Percentiles rank a stretch among this genome's conserved stretches.
phyloP scores from a whole-genome alignment of 1,139 yeast genomes.

The Pichia sp. region DNA sequence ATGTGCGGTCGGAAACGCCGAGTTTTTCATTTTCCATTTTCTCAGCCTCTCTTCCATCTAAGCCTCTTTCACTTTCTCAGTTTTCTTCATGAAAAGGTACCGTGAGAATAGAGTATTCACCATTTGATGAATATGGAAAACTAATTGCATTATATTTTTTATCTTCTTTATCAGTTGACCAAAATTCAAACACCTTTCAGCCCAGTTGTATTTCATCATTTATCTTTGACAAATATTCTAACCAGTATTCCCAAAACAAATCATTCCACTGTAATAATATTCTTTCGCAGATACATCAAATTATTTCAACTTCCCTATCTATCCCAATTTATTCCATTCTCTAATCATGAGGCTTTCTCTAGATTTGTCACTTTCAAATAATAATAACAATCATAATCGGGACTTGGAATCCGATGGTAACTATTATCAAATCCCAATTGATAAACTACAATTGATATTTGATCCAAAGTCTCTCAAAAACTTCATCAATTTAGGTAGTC shows the following conservation, averaged over 20 bases:
- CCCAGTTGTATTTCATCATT: no score
- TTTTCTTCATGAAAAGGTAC: no score
- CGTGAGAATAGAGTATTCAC: no score
- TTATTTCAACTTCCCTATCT: no score
- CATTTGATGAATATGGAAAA: background rate
- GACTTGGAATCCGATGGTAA: slow-evolving; percentile 12
- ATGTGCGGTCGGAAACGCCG: background rate
- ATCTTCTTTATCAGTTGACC: no score
- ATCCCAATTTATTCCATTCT: no score
- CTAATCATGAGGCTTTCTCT: background rate
- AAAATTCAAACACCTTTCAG: no score
- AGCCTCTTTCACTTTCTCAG: background rate
- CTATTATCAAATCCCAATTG: slow-evolving; percentile 17
- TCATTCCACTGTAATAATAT: no score
- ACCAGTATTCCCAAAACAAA: no score
- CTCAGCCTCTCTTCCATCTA: background rate
- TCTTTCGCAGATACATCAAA: no score
- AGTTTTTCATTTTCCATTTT: no score
- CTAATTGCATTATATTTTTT: background rate
- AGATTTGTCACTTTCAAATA: background rate
- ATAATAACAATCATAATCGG: background rate
- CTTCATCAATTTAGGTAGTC: slow-evolving; percentile 35
- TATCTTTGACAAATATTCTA: no score
- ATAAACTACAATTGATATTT: slow-evolving; percentile 38
- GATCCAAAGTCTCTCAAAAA: slow-evolving; percentile 47